These are phyloP conservation scores for Rhodotorula babjevae DNA, from an alignment of 768 basidiomycete genomes.

Conservation along the genomic window DNA sequence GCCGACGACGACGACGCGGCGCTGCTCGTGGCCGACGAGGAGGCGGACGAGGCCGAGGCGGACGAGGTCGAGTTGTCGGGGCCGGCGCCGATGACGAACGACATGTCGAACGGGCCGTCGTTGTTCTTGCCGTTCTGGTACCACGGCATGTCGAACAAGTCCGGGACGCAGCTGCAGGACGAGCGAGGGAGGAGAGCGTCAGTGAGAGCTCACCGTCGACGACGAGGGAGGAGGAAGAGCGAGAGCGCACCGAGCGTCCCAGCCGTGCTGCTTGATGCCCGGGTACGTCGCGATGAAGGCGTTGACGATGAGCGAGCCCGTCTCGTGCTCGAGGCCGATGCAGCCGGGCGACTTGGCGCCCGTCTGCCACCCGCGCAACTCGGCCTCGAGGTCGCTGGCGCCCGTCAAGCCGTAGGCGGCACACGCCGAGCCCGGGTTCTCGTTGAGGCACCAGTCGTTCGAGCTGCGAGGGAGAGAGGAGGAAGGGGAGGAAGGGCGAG, in stretches of 20 bases:
- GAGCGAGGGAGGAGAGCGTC: neutral
- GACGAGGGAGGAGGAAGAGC: neutral
- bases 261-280: slow-evolving; percentile 60
- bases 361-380: slow-evolving; percentile 7
- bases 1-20: neutral
- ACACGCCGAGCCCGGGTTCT: neutral
- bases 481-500: no score
- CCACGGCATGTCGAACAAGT: slow-evolving; percentile 15
- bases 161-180: slow-evolving; percentile 17
- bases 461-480: no score
- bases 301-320: slow-evolving; percentile 57
- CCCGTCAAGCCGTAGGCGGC: neutral
- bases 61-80: neutral
- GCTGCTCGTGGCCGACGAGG: neutral
- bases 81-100: slow-evolving; percentile 12
- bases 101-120: neutral
- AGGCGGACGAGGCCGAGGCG: neutral
- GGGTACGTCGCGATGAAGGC: slow-evolving; percentile 55
- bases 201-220: neutral
- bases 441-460: no score
- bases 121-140: slow-evolving; percentile 25
- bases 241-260: slow-evolving; percentile 58
- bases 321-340: slow-evolving; percentile 79
- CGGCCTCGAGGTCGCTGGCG: slow-evolving; percentile 10
- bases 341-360: slow-evolving; percentile 53